Base-by-base conservation (phyloP, 2,329 filamentous ascomycete genomes). In the Penicillium sp. region DNA sequence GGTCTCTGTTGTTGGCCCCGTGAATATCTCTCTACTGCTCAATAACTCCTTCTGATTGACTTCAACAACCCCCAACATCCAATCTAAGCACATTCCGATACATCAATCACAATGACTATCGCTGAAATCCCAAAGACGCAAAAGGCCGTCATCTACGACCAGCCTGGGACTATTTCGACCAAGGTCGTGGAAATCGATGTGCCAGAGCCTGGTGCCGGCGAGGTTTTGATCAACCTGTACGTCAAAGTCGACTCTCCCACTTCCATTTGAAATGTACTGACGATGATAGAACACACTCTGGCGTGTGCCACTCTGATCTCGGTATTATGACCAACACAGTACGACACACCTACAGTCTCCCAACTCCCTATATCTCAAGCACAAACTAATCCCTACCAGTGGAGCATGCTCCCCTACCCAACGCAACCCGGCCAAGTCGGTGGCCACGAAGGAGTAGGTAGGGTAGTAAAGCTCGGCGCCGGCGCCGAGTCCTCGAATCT, bases 361-460 rank as follows among this genome's bases (percentile, higher is more conserved):
- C 14, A 33, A 11, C 14, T 10, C 4, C 33, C 33, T 9, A 41
- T 22, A 5, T 42, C 4, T 10, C 9, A 9, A 3, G 4, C 11
- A 19, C 19, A n/a, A 22, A 28, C 31, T 40, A 33, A 46, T 14
- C 4, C 8, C 18, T 2, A 11, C 16, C 70, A 76, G 72, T 85
- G 80, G 76, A 76, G 71, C 51, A 74, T 72, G 7, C 76, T 87
- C 1, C 81, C 81, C 2, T 72, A 72, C 54, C 80, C 79, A 28
- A 83, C 81, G 8, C 78, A 77, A 61, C 65, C 75, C 37, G 80
- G 81, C 12, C 83, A 86, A 65, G 77, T 86, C 4, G 84, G 84
- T 35, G 84, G 84, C 7, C 84, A 88, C 63, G 84, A 88, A 69
- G 84, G 84, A 13, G 79, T 87, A 1, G 81, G 82, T 33, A 77